phyloP scores from a whole-genome alignment of 1,139 yeast species.

The Yamadazyma dushanensis region DNA sequence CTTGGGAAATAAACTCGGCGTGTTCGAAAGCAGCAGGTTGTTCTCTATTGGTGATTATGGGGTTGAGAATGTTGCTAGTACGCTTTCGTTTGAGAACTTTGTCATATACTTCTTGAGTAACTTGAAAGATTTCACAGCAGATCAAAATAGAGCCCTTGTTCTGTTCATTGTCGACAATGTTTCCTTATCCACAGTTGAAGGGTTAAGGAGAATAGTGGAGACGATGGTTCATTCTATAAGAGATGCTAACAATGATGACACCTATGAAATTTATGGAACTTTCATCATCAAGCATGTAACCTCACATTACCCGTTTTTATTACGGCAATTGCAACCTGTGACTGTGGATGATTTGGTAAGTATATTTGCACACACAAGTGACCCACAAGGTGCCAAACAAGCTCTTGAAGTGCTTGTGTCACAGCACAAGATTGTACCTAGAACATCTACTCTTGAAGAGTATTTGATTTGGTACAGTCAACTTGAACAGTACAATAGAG shows the following conservation, averaged over 20 bases:
- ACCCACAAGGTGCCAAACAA: slow-evolving; percentile 19
- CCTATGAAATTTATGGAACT: slow-evolving; percentile 1
- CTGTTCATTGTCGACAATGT: slow-evolving; percentile 19
- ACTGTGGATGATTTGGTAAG: slow-evolving; percentile 29
- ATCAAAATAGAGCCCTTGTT: slow-evolving; percentile 16
- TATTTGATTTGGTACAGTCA: slow-evolving; percentile 18
- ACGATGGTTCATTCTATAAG: slow-evolving; percentile 5
- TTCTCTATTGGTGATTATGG: slow-evolving; percentile 17
- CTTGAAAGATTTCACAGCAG: slow-evolving; percentile 1
- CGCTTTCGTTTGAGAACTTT: slow-evolving; percentile 24
- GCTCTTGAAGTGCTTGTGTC: slow-evolving; percentile 22
- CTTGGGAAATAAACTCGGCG: slow-evolving; percentile 21
- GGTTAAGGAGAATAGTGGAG: slow-evolving; percentile 17
- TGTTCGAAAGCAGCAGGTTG: slow-evolving; percentile 20
- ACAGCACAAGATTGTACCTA: slow-evolving; percentile 24
- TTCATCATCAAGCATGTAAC: slow-evolving; percentile 5
- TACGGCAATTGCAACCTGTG: slow-evolving; percentile 20
- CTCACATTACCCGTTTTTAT: slow-evolving; percentile 13
- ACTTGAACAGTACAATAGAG: background rate
- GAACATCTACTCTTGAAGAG: slow-evolving; percentile 24
- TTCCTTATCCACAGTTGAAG: slow-evolving; percentile 20
- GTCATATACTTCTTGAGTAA: slow-evolving; percentile 20
- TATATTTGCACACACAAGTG: slow-evolving; percentile 16
- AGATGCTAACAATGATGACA: background rate
- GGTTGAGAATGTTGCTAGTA: slow-evolving; percentile 8